phyloP scores from a whole-genome alignment of 805 yeast species.

The Lipomyces orientalis region DNA sequence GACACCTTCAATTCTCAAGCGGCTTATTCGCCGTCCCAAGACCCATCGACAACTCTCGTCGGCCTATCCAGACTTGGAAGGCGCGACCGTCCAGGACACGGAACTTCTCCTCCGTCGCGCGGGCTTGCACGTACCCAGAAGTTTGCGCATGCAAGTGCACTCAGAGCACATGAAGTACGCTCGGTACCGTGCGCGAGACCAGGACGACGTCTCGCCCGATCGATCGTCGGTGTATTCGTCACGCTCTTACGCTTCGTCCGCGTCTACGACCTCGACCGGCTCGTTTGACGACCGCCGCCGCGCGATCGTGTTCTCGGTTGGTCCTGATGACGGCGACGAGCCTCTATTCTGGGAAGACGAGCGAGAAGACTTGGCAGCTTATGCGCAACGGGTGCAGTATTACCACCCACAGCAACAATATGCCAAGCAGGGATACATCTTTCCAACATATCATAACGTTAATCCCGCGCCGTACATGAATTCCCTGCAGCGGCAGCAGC shows the following conservation, averaged over 20 bases:
- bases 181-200: background rate
- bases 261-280: background rate
- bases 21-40: constrained; percentile 11
- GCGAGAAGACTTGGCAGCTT: background rate
- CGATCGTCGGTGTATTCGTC: constrained; percentile 7
- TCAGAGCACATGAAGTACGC: background rate
- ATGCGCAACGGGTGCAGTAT: background rate
- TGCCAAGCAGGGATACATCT: background rate
- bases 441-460: constrained; percentile 7
- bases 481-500: constrained; percentile 17
- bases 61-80: constrained; percentile 29
- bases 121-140: constrained; percentile 21
- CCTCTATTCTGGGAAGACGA: constrained; percentile 19
- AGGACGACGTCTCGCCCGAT: constrained; percentile 1
- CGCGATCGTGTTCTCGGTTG: constrained; percentile 9
- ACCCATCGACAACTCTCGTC: constrained; percentile 16
- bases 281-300: constrained; percentile 11
- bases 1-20: constrained; percentile 12
- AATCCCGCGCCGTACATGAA: background rate
- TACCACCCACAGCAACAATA: background rate
- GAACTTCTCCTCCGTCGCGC: constrained; percentile 16
- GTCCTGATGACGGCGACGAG: constrained; percentile 11
- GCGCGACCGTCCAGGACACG: constrained; percentile 30
- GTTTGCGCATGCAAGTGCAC: constrained; percentile 13
- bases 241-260: background rate